These are phyloP conservation scores for Ceratocystis variospora DNA, from an alignment of 2,329 filamentous ascomycete species.

Conservation along the genomic window DNA sequence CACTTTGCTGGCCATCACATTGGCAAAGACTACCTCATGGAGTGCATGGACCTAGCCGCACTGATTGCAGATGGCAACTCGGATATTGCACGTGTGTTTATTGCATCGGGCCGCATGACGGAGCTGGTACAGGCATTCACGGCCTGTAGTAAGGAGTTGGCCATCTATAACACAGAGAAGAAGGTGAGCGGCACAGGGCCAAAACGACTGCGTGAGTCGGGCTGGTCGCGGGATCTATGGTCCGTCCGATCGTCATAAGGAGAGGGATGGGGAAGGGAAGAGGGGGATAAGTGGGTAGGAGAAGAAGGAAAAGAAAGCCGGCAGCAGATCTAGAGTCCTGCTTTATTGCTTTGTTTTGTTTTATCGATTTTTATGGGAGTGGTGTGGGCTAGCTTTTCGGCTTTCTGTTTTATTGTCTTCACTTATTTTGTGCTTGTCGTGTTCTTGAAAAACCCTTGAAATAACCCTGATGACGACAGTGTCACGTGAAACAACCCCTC, in stretches of 20 bases:
- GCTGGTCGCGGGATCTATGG: constrained; percentile 52
- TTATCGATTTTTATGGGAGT: constrained; percentile 2
- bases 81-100: constrained; percentile 51
- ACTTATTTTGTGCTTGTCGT: not conserved
- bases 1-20: constrained; percentile 65
- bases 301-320: not conserved
- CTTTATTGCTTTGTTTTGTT: constrained; percentile 5
- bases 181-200: constrained; percentile 32
- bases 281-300: not conserved
- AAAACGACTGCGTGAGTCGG: constrained; percentile 48
- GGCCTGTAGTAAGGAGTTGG: constrained; percentile 57
- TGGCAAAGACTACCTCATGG: constrained; percentile 61
- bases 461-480: constrained; percentile 11
- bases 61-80: constrained; percentile 57
- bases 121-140: constrained; percentile 68
- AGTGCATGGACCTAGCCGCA: constrained; percentile 75
- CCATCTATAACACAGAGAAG: constrained; percentile 42
- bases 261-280: not conserved
- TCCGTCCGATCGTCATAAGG: constrained; percentile 33
- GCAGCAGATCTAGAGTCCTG: not conserved
- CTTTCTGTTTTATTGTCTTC: constrained; percentile 6
- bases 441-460: not conserved
- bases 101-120: constrained; percentile 52
- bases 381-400: not conserved
- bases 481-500: constrained; percentile 13